These are phyloP conservation scores for Ampelocalamus luodianensis DNA, from an alignment of 176 grass and related monocot genomes.

Conservation along the genomic window DNA sequence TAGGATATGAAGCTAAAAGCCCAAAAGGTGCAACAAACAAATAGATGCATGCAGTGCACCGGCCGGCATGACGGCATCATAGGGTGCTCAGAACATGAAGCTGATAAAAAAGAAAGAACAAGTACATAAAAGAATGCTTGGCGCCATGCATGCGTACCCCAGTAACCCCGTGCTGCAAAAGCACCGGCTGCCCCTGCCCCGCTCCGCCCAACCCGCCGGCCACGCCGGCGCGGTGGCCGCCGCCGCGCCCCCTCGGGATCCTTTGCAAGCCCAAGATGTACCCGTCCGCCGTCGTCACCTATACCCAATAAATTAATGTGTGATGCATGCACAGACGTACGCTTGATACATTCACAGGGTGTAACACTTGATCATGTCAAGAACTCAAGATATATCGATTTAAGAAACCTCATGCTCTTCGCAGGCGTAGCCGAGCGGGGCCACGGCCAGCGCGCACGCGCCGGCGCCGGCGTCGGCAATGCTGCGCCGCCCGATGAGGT, in stretches of 20 bases:
- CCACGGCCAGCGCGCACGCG: conserved; percentile 52
- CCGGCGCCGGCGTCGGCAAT: conserved; percentile 24
- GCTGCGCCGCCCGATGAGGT: background rate
- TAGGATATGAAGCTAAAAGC: background rate
- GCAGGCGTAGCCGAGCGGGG: conserved; percentile 71
- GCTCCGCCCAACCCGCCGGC: background rate
- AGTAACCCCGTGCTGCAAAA: conserved; percentile 81
- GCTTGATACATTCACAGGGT: background rate
- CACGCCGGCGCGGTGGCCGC: background rate
- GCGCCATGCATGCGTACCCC: conserved; percentile 55
- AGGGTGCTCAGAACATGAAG: background rate
- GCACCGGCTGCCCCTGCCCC: conserved; percentile 79
- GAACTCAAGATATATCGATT: too few relatives aligned
- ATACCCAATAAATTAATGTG: background rate
- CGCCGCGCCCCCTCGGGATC: conserved; percentile 54
- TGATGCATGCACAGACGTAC: background rate
- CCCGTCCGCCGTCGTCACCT: conserved; percentile 80
- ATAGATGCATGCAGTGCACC: background rate
- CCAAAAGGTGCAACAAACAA: background rate
- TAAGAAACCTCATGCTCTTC: conserved; percentile 72
- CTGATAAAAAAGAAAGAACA: background rate
- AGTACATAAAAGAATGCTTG: background rate
- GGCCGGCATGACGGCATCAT: background rate
- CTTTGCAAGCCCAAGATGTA: conserved; percentile 80
- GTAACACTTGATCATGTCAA: too few relatives aligned